phyloP scores from a whole-genome alignment of 805 yeast species.

The Saccharomycopsis sp. region DNA sequence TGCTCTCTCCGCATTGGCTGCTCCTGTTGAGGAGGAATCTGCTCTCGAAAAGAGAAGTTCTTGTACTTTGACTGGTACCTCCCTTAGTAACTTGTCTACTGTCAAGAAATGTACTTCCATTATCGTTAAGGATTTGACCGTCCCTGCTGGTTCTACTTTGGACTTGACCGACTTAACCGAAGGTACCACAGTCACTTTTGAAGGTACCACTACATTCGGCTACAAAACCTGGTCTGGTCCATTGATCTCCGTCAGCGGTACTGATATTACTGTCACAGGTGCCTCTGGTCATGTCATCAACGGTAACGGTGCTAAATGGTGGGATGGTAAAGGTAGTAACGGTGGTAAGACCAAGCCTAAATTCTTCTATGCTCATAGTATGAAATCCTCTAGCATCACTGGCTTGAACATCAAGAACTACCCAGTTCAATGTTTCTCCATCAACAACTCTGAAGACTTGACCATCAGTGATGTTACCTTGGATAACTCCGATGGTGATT shows the following conservation, averaged over 20 bases:
- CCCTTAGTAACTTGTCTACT: constrained; percentile 1
- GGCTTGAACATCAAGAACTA: constrained; percentile 20
- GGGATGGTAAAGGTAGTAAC: constrained; percentile 22
- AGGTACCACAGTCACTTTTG: constrained; percentile 22
- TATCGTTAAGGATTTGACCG: constrained; percentile 17
- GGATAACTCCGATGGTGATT: constrained; percentile 20
- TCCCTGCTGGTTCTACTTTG: constrained; percentile 22
- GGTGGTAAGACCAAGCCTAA: constrained; percentile 21
- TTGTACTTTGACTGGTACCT: constrained; percentile 4
- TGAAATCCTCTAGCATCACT: constrained; percentile 12
- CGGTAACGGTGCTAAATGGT: constrained; percentile 22
- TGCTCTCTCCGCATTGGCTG: not conserved
- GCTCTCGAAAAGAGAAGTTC: not conserved
- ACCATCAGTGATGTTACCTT: constrained; percentile 12
- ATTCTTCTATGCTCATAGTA: constrained; percentile 17
- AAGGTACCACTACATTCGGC: constrained; percentile 21
- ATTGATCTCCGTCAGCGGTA: constrained; percentile 19
- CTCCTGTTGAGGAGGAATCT: not conserved
- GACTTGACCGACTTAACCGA: constrained; percentile 18
- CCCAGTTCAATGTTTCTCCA: constrained; percentile 20
- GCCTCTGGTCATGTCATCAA: constrained; percentile 20
- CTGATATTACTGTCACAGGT: constrained; percentile 21
- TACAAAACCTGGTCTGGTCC: constrained; percentile 22
- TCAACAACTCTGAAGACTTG: constrained; percentile 11
- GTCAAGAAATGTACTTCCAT: constrained; percentile 17